These are phyloP conservation scores for Ulota crispa DNA, from an alignment of 225 moss, liverwort and hornwort species.

Conservation along the genomic window DNA sequence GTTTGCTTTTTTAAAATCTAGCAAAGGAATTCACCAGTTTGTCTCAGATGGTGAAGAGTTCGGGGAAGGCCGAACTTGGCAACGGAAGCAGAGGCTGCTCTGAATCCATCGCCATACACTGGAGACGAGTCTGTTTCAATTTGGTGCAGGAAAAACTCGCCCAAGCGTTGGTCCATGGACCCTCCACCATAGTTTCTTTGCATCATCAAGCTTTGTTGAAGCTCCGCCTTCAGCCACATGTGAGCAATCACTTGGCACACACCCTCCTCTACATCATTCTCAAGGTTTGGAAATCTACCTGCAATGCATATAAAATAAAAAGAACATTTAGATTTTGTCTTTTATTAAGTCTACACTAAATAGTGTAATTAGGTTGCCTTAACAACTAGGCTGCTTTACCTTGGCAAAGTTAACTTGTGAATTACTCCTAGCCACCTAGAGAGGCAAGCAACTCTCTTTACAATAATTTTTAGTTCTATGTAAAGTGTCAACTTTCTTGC, in stretches of 20 bases:
- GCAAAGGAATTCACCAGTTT: conserved; percentile 37
- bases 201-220: conserved; percentile 13
- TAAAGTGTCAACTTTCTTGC: too few species aligned
- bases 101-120: conserved; percentile 53
- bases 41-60: conserved; percentile 48
- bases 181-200: conserved; percentile 9
- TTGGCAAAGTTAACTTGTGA: too few species aligned
- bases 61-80: conserved; percentile 30
- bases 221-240: conserved; percentile 62
- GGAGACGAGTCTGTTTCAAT: conserved; percentile 61
- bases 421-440: too few species aligned
- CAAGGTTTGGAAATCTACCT: conserved; percentile 74
- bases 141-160: conserved; percentile 57
- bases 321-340: too few species aligned
- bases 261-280: conserved; percentile 73
- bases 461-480: too few species aligned
- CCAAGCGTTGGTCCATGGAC: conserved; percentile 24
- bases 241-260: conserved; percentile 98
- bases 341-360: too few species aligned
- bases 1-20: neutral
- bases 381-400: too few species aligned
- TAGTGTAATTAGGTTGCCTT: too few species aligned
- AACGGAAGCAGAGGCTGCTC: conserved; percentile 26
- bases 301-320: neutral
- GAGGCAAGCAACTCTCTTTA: too few species aligned